A percentile compares a stretch with the other conserved stretches of the same genome.
These are phyloP conservation scores for Sporobolomyces phaffii DNA, from an alignment of 768 basidiomycete species.

Conservation along the genomic window DNA sequence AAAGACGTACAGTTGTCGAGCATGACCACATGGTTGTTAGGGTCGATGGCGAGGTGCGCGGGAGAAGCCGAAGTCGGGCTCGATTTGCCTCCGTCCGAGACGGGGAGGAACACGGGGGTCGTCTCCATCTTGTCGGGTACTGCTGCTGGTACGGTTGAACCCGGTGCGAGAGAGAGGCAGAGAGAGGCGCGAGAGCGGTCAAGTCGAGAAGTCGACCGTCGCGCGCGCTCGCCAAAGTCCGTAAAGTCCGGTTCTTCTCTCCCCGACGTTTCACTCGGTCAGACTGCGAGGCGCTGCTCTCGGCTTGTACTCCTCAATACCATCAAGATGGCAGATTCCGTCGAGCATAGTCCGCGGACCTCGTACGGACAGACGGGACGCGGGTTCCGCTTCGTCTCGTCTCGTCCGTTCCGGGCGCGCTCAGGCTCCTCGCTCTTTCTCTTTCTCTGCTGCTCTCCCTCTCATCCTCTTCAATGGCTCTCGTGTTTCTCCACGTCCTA, in stretches of 20 bases:
- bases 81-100: background rate
- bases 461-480: background rate
- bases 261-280: background rate
- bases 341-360: background rate
- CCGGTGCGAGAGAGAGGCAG: background rate
- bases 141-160: background rate
- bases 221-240: background rate
- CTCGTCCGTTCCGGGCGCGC: too few relatives aligned
- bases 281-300: background rate
- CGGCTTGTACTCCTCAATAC: background rate
- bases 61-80: background rate
- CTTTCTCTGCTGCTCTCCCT: background rate
- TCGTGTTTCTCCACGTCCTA: background rate
- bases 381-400: too few relatives aligned
- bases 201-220: too few relatives aligned
- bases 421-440: background rate
- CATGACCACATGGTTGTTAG: slow-evolving; percentile 34
- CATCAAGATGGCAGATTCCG: too few relatives aligned
- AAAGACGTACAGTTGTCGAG: slow-evolving; percentile 39
- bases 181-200: too few relatives aligned
- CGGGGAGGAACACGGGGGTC: background rate
- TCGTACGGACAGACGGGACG: background rate
- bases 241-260: background rate
- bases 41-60: background rate
- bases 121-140: background rate